Conservation (phyloP, 306 rosid species). For the Begonia loranthoides region DNA sequence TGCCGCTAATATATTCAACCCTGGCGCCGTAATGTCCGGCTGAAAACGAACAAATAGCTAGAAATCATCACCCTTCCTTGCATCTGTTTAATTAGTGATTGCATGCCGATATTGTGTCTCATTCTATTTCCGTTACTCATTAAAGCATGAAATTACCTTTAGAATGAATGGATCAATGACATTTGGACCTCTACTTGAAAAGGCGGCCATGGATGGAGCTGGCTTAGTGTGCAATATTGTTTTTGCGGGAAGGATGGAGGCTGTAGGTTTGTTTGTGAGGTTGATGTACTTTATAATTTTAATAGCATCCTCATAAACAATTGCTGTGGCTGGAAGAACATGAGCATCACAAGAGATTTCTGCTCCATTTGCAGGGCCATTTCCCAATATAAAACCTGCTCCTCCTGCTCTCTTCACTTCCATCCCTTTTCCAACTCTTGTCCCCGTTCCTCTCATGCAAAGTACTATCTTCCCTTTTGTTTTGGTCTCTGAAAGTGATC, state of each 20-base stretch:
- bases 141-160: conserved; percentile 31
- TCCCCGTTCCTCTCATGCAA: conserved; percentile 61
- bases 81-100: no score
- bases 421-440: conserved; percentile 40
- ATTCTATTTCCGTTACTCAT: no score
- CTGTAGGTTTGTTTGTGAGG: conserved; percentile 34
- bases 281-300: conserved; percentile 36
- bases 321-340: conserved; percentile 56
- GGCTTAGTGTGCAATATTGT: conserved; percentile 52
- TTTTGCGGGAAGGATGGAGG: conserved; percentile 42
- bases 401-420: conserved; percentile 76
- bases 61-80: background rate
- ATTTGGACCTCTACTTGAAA: conserved; percentile 90
- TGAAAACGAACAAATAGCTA: conserved; percentile 16
- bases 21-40: conserved; percentile 98
- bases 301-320: conserved; percentile 31
- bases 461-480: conserved; percentile 63
- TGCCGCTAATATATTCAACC: conserved; percentile 84
- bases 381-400: conserved; percentile 49
- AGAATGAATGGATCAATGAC: conserved; percentile 55
- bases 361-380: conserved; percentile 27
- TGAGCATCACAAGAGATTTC: conserved; percentile 48
- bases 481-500: conserved; percentile 44
- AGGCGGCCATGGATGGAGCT: conserved; percentile 69
- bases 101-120: no score